Evolutionary conservation across 148 eudicot genomes (phyloP), one percentile per base, ranked within the genome.

Genomic region (Beta vulgaris): DNA sequence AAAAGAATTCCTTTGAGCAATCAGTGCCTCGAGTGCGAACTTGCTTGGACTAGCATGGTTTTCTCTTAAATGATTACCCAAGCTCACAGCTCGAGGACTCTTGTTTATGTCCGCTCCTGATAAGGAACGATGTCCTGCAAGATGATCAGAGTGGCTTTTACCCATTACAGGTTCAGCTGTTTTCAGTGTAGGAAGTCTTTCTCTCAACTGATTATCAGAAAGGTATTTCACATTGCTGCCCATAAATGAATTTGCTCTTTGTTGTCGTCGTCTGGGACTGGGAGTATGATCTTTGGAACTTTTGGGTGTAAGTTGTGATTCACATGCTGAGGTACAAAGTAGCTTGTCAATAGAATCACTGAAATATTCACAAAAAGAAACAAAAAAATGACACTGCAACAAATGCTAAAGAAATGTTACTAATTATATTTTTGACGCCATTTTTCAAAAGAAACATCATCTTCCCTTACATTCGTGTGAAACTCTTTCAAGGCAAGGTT

Each of bases 261-360:
- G 83, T 59, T 85, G 79, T 34, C 6, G n/a, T n/a, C n/a, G n/a
- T n/a, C n/a, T n/a, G n/a, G n/a, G n/a, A n/a, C n/a, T n/a, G n/a
- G n/a, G 18, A 26, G 4, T 18, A 10, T 71, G 67, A 62, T 87
- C 87, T 72, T 71, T 86, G 46, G 70, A 71, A 43, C 48, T 44
- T 35, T 85, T 89, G 6, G 89, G 79, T 72, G 87, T 87, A 72
- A 69, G 76, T 81, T 86, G 86, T 62, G 91, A 83, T 73, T 88
- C 91, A 57, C 85, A 87, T 84, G 85, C 97, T 94, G 80, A 55
- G 85, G 48, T 61, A 16, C 0, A 65, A 65, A 66, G 57, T 39
- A 29, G 53, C 72, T 12, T 29, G 54, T 72, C 16, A 77, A 29
- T 23, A 63, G 55, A 78, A 46, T 8, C 53, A 48, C 19, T 48